Evolutionary conservation across 371 early-diverging fungal genomes (phyloP).

Genomic region (Saksenaea oblongispora): DNA sequence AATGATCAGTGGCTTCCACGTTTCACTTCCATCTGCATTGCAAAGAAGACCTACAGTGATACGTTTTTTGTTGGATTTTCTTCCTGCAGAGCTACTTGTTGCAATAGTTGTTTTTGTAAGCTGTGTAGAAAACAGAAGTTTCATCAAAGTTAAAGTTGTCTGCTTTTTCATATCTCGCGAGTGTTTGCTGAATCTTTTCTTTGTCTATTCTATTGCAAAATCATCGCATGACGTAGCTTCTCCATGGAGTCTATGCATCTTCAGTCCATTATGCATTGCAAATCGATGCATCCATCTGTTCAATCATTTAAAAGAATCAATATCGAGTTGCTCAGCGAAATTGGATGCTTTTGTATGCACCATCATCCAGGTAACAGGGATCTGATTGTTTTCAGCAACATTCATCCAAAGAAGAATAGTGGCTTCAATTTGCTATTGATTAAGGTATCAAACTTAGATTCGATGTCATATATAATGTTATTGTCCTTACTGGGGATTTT

Average conservation of each 20-base stretch:
- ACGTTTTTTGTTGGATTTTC: neutral
- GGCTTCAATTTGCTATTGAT: no score
- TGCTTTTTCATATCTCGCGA: neutral
- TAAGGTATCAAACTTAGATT: no score
- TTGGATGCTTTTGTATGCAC: neutral
- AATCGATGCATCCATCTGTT: neutral
- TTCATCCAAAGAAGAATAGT: neutral
- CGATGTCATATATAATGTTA: no score
- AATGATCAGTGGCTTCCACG: neutral
- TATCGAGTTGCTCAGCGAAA: neutral
- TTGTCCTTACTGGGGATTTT: no score
- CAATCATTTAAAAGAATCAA: neutral
- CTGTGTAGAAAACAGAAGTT: no score
- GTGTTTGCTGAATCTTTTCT: neutral
- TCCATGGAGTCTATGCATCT: neutral
- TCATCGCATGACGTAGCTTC: neutral
- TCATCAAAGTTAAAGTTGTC: no score
- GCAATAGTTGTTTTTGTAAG: no score
- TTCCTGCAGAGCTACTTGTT: neutral
- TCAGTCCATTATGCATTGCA: neutral
- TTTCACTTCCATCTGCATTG: neutral
- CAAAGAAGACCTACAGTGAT: neutral
- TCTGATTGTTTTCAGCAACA: neutral
- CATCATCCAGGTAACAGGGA: neutral
- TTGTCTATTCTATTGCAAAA: neutral